A percentile compares a stretch with the other conserved stretches of the same genome.
Evolutionary conservation across 78 protist genomes (phyloP).

Genomic region (slime mould (Dictyostelium discoideum)): DNA sequence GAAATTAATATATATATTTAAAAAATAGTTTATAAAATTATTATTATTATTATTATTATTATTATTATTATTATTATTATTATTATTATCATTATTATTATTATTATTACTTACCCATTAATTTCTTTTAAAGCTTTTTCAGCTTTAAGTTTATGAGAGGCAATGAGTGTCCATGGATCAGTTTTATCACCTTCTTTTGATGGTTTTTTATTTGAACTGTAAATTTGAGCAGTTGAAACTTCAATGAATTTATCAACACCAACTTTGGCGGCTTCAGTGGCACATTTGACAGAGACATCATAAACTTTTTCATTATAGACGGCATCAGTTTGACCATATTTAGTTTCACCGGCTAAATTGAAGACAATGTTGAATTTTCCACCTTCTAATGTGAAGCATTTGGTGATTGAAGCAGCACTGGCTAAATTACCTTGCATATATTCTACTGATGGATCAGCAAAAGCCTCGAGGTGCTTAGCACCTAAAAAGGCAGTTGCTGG

Average conservation of each 20-base stretch:
- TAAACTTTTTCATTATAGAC: slow-evolving; percentile 88
- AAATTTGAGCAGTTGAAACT: slow-evolving; percentile 95
- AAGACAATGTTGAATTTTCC: slow-evolving; percentile 89
- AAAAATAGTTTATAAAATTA: background rate
- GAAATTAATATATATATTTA: background rate
- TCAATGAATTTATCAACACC: slow-evolving; percentile 89
- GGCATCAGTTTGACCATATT: slow-evolving; percentile 89
- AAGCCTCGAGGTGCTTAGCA: slow-evolving; percentile 59
- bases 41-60: background rate
- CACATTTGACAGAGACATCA: slow-evolving; percentile 79
- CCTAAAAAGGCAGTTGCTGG: slow-evolving; percentile 90
- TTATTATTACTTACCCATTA: slow-evolving; percentile 30
- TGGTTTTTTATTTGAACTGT: slow-evolving; percentile 88
- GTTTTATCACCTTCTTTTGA: slow-evolving; percentile 81
- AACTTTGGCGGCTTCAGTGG: slow-evolving; percentile 83
- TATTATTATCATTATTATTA: background rate
- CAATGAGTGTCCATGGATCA: slow-evolving; percentile 93
- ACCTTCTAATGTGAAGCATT: slow-evolving; percentile 74
- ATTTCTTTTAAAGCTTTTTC: slow-evolving; percentile 84
- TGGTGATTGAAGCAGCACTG: slow-evolving; percentile 56
- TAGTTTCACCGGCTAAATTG: slow-evolving; percentile 95
- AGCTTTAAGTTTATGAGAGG: slow-evolving; percentile 84
- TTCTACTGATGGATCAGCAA: slow-evolving; percentile 82
- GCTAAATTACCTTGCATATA: slow-evolving; percentile 91
- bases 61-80: background rate